A percentile compares a stretch with the other conserved stretches of the same genome.
These are phyloP conservation scores for Albugo candida DNA, from an alignment of 352 stramenopile species.

Conservation along the genomic window DNA sequence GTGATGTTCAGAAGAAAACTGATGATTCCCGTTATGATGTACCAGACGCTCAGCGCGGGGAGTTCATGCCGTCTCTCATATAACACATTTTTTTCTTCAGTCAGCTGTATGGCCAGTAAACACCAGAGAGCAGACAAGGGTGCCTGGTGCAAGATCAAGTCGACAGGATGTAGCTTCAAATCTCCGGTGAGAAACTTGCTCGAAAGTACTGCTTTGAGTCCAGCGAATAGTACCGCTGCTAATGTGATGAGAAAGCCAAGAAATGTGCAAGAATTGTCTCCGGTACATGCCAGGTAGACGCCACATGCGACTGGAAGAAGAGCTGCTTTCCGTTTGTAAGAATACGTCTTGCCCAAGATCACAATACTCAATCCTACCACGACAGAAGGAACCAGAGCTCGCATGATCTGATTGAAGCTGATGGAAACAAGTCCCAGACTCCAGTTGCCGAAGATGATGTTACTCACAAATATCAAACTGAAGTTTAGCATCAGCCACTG, in stretches of 20 bases:
- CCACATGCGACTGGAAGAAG: conserved; percentile 64
- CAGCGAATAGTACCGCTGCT: conserved; percentile 77
- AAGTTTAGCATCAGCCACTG: conserved; percentile 73
- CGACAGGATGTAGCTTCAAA: conserved; percentile 84
- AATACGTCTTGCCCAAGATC: conserved; percentile 61
- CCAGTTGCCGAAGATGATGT: conserved; percentile 90
- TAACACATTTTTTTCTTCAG: conserved; percentile 44
- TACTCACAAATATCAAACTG: conserved; percentile 86
- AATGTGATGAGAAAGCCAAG: conserved; percentile 81
- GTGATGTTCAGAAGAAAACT: conserved; percentile 89
- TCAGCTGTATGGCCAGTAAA: conserved; percentile 59
- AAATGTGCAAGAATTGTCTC: conserved; percentile 79
- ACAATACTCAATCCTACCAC: conserved; percentile 66
- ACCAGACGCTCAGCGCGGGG: conserved; percentile 37
- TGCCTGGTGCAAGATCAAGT: conserved; percentile 85
- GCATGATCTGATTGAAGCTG: conserved; percentile 91
- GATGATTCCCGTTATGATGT: conserved; percentile 71
- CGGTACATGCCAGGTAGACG: conserved; percentile 65
- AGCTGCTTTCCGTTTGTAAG: conserved; percentile 44
- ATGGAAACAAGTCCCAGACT: conserved; percentile 84
- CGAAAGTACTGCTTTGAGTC: conserved; percentile 82
- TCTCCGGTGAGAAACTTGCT: conserved; percentile 87
- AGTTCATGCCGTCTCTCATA: conserved; percentile 42
- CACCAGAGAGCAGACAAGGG: conserved; percentile 84
- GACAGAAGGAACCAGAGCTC: conserved; percentile 58